Percentiles rank a stretch among this genome's conserved stretches.
Conservation (phyloP, 768 basidiomycete species). For the Galerina sulciceps region DNA sequence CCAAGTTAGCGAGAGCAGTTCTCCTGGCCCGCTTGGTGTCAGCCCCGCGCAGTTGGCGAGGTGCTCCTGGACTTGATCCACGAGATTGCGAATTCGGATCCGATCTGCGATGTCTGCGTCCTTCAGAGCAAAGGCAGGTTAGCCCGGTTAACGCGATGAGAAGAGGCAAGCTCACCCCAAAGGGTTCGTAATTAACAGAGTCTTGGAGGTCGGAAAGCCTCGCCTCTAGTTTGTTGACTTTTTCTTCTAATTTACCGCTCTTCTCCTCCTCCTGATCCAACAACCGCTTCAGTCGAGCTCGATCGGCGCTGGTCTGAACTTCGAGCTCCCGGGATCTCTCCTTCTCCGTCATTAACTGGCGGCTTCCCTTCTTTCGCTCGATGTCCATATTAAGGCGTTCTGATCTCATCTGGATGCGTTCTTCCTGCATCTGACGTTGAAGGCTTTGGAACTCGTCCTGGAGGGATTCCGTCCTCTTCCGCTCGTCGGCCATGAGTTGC, state of each 20-base stretch:
- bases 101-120: slow-evolving; percentile 16
- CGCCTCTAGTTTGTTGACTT: not conserved
- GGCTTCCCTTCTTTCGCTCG: not conserved
- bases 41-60: slow-evolving; percentile 9
- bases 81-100: slow-evolving; percentile 14
- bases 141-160: not conserved
- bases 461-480: not conserved
- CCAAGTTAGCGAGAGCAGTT: slow-evolving; percentile 12
- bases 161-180: not conserved
- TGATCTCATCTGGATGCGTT: not conserved
- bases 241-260: not conserved
- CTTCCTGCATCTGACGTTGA: not conserved
- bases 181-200: not conserved
- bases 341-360: not conserved
- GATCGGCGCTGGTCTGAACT: not conserved
- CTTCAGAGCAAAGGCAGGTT: not conserved
- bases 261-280: not conserved
- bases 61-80: slow-evolving; percentile 14
- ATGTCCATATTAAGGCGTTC: not conserved
- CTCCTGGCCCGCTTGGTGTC: slow-evolving; percentile 1
- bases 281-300: not conserved
- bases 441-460: not conserved
- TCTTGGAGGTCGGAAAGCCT: not conserved
- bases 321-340: not conserved
- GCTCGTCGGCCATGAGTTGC: not conserved